Evolutionary conservation across 352 stramenopile genomes (phyloP).

Genomic region (Hyaloperonospora arabidopsidis): DNA sequence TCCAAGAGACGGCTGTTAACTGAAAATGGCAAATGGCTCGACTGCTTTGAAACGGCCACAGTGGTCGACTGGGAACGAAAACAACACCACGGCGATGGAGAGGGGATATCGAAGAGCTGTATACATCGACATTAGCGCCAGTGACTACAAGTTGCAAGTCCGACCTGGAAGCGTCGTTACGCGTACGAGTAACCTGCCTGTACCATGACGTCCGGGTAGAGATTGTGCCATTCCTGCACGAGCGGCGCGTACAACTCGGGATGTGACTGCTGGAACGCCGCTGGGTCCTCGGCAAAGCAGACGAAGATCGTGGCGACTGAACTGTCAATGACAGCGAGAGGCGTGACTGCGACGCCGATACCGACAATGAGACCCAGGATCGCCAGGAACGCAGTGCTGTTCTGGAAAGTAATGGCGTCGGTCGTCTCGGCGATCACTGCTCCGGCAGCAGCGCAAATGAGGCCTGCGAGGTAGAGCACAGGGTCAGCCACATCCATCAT

Average conservation of each 20-base stretch:
- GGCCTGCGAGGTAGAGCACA: slow-evolving; percentile 23
- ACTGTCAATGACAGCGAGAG: slow-evolving; percentile 89
- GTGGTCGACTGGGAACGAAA: too few relatives aligned
- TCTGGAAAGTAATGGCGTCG: slow-evolving; percentile 48
- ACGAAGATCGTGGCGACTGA: slow-evolving; percentile 95
- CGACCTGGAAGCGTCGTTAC: slow-evolving; percentile 9
- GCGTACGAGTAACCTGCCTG: slow-evolving; percentile 76
- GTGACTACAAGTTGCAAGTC: slow-evolving; percentile 1
- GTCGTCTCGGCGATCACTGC: slow-evolving; percentile 44
- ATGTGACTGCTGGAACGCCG: slow-evolving; percentile 71
- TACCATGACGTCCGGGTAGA: slow-evolving; percentile 86
- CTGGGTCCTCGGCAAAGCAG: slow-evolving; percentile 91
- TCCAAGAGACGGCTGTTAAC: too few relatives aligned
- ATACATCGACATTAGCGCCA: neutral
- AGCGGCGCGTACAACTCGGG: slow-evolving; percentile 76
- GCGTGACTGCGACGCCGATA: slow-evolving; percentile 81
- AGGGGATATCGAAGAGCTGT: too few relatives aligned
- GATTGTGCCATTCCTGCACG: slow-evolving; percentile 82
- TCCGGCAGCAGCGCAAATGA: slow-evolving; percentile 62
- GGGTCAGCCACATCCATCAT: neutral
- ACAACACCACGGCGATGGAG: too few relatives aligned
- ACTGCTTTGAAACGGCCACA: too few relatives aligned
- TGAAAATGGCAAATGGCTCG: too few relatives aligned
- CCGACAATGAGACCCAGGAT: slow-evolving; percentile 87
- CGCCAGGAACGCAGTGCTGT: slow-evolving; percentile 63